Evolutionary conservation across 192 early-diverging fungal genomes (phyloP).

Genomic region (Globomyces pollinis-pini): DNA sequence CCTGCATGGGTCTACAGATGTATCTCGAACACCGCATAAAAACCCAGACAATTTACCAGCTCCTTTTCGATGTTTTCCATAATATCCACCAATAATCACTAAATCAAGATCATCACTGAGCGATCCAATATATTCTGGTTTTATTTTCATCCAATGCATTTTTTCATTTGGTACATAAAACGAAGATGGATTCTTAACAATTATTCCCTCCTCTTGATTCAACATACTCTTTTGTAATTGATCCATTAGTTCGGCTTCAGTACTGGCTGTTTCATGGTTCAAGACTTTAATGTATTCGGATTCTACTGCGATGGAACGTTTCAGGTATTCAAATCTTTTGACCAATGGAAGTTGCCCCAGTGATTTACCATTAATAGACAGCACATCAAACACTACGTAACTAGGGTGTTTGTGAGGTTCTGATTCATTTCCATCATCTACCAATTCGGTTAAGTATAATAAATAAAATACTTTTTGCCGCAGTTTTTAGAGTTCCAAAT

Average conservation of each 20-base stretch:
- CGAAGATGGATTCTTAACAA: conserved; percentile 62
- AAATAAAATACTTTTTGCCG: conserved; percentile 33
- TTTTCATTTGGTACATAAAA: conserved; percentile 46
- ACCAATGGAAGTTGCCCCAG: conserved; percentile 49
- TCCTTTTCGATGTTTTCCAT: conserved; percentile 48
- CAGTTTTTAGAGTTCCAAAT: conserved; percentile 71
- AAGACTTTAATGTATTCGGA: conserved; percentile 51
- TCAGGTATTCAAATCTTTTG: conserved; percentile 43
- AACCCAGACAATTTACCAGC: conserved; percentile 49
- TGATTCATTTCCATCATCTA: neutral
- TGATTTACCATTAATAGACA: conserved; percentile 58
- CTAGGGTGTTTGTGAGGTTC: conserved; percentile 20
- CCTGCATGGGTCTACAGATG: conserved; percentile 1
- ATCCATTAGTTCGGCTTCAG: conserved; percentile 50
- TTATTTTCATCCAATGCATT: conserved; percentile 68
- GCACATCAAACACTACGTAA: conserved; percentile 69
- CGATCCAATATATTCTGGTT: conserved; percentile 66
- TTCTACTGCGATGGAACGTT: conserved; percentile 39
- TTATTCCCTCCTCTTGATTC: conserved; percentile 48
- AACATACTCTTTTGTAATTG: conserved; percentile 50
- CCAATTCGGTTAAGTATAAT: neutral
- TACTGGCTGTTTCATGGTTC: conserved; percentile 35
- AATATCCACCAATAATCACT: conserved; percentile 56
- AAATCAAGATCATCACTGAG: conserved; percentile 67
- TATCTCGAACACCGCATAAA: conserved; percentile 51